Evolutionary conservation across 129 eudicot species (phyloP), one percentile per base, ranked within the genome.

Genomic region (Gnaphalium uliginosum): DNA sequence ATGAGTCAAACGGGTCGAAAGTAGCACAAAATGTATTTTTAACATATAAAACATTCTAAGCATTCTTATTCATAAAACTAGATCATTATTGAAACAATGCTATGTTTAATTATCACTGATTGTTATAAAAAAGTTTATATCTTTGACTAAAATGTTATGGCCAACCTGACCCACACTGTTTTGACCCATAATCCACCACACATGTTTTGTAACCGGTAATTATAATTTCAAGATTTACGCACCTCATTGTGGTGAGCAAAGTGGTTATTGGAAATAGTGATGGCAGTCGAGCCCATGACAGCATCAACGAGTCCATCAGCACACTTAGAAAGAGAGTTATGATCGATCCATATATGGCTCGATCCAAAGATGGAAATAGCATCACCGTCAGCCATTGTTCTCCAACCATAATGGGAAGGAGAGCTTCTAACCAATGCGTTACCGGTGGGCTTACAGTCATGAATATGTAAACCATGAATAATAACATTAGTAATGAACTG

Each of bases 361-460:
- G 96, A 85, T 15, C 96, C 92, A 48, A 92, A 92, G 18, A 92
- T 89, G 18, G 98, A 92, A 27, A 92, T 61, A 15, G 87, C 98
- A 83, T 92, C 98, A 24, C 98, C 98, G 69, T 92, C 98, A 66
- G 98, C 96, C 94, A 90, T 92, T 21, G 96, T 86, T 62, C 98
- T 87, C 98, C 96, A 92, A 2, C 98, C 98, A 65, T 64, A 92
- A 74, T 92, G 98, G 21, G 87, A 53, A 0, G 93, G 93, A 2
- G 98, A 89, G 90, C 98, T 92, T 84, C 98, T 87, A 32, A 92
- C 98, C 87, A 92, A 71, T 6, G 98, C 98, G 68, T 92, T 92
- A 33, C 98, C 98, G 3, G 94, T 90, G 29, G 96, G 96, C 68
- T 83, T 92, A 30, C 98, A 92, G 73, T 92, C 98, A 69, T 92